Evolutionary conservation across 139 green algal genomes (phyloP), one percentile per base, ranked within the genome.

Genomic region (Auxenochlorella protothecoides): DNA sequence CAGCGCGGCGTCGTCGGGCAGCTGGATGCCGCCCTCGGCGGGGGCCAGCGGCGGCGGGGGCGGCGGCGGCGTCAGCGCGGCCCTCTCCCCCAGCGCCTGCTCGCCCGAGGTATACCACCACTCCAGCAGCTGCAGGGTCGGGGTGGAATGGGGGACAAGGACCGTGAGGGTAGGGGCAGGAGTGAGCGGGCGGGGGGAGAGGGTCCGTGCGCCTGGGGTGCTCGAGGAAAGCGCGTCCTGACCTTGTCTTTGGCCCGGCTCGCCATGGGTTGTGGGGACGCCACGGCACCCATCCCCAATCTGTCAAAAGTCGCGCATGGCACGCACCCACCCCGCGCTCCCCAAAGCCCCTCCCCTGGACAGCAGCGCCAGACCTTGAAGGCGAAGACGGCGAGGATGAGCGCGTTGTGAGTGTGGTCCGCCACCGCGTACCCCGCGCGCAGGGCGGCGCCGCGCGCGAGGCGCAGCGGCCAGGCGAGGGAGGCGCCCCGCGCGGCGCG

Each of bases 91-190:
- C 64, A 97, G 72, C 44, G 78, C 69, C 56, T 88, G 81, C 75
- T 97, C 92, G 5, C 81, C 92, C 9, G 88, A 89, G 4, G 79
- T 88, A 75, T 93, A 97, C 92, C 92, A 97, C 92, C 92, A 97
- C 83, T 97, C 92, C 14, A 97, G 74, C 63, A 92, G 63, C 84
- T 86, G 77, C 72, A 66, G 6, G 65, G 57, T 2, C 10, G 57
- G 57, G 57, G 27, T 44, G 27, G 27, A 44, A 44, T 44, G 27
- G 27, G 27, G 27, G 27, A 44, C 27, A 44, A 44, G 27, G 27
- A 44, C 27, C 27, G 27, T 44, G 27, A 44, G 27, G 27, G 27
- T 44, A 0, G 27, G 27, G 27, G 27, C 27, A 44, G 27, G 27
- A 44, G 27, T 44, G 27, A 44, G 27, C 27, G 27, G 27, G 27